Conservation (phyloP, 2,329 filamentous ascomycete species). For the Sarocladium strictum region DNA sequence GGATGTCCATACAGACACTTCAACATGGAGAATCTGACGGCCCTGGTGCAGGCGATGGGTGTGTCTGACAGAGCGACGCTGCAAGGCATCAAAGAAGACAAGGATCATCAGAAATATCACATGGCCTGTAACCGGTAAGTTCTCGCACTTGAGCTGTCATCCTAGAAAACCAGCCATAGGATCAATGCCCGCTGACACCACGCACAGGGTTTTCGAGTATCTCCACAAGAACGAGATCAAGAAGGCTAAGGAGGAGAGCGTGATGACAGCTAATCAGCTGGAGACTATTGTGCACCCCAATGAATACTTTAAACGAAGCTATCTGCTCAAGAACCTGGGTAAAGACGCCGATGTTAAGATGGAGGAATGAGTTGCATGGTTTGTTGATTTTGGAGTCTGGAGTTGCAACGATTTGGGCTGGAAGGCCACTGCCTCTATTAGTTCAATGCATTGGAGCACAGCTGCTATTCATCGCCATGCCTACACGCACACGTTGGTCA, state of each 20-base stretch:
- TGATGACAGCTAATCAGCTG: constrained; percentile 68
- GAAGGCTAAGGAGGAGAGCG: constrained; percentile 67
- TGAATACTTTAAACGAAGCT: constrained; percentile 95
- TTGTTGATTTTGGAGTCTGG: background rate
- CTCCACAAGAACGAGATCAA: constrained; percentile 74
- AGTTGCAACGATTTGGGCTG: background rate
- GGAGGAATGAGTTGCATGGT: constrained; percentile 33
- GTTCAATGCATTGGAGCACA: too few species aligned
- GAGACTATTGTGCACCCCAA: constrained; percentile 98
- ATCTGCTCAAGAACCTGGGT: constrained; percentile 73
- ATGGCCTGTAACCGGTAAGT: constrained; percentile 83
- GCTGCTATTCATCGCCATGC: too few species aligned
- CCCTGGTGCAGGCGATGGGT: constrained; percentile 70
- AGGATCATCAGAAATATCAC: constrained; percentile 82
- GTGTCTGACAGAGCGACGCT: constrained; percentile 73
- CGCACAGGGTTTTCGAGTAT: constrained; percentile 73
- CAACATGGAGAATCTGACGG: constrained; percentile 75
- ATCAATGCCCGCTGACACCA: constrained; percentile 14
- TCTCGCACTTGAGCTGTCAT: constrained; percentile 2
- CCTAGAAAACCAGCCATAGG: too few species aligned
- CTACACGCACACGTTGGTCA: too few species aligned
- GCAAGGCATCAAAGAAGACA: constrained; percentile 79
- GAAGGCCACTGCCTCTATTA: too few species aligned
- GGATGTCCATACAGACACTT: constrained; percentile 98
- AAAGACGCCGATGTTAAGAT: constrained; percentile 52